Percentiles rank a stretch among this genome's conserved stretches.
Conservation (phyloP, 208 protist species). For the Wallacemonas sp. region DNA sequence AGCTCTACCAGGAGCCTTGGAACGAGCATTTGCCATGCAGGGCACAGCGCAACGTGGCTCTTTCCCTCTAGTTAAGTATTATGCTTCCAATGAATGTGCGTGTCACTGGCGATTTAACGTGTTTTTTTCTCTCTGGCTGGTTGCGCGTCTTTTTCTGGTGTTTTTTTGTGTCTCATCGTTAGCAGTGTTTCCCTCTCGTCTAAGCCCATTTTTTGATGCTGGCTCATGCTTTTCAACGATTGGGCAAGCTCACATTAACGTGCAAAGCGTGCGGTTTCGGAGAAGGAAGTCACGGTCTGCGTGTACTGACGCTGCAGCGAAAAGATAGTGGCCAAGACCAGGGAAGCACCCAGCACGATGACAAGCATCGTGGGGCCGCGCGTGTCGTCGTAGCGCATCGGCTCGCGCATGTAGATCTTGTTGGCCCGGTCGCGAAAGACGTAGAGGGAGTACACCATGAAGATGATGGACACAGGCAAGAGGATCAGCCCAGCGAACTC, state of each 20-base stretch:
- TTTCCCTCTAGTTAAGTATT: no score
- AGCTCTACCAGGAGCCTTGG: no score
- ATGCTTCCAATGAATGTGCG: no score
- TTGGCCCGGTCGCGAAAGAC: constrained; percentile 86
- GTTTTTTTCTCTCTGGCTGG: no score
- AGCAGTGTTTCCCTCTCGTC: no score
- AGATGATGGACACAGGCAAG: constrained; percentile 84
- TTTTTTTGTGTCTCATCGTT: no score
- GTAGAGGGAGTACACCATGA: constrained; percentile 90
- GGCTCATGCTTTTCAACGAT: no score
- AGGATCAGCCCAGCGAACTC: constrained; percentile 81
- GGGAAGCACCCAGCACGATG: constrained; percentile 67
- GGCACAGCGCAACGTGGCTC: no score
- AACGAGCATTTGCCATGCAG: no score
- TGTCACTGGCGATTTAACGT: no score
- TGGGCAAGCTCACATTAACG: constrained; percentile 17
- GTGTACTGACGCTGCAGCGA: constrained; percentile 84
- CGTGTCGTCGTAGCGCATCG: constrained; percentile 90
- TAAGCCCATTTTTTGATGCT: no score
- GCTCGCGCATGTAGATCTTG: constrained; percentile 92
- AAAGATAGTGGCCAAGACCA: constrained; percentile 83
- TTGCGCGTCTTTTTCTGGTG: no score
- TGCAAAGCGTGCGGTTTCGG: constrained; percentile 51
- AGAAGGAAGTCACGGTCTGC: constrained; percentile 55
- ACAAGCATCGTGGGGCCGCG: constrained; percentile 86